Evolutionary conservation across 2,329 filamentous ascomycete species (phyloP).

Genomic region (Penicillium sp.): DNA sequence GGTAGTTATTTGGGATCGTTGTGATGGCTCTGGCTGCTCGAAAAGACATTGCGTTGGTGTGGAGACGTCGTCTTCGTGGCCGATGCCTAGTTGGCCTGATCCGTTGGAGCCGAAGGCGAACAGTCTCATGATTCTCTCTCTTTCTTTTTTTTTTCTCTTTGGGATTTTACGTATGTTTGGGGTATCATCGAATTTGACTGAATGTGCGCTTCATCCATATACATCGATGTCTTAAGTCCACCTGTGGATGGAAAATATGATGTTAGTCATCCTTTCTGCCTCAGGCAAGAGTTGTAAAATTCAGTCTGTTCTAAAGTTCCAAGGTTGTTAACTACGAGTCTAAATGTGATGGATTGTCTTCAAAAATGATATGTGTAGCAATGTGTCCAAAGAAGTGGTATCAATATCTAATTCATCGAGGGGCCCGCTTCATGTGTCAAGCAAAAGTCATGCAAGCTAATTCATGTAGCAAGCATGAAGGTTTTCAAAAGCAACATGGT

Average conservation of each 20-base stretch:
- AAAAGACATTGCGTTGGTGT: conserved; percentile 65
- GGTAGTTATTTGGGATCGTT: conserved; percentile 18
- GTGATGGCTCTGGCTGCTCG: conserved; percentile 22
- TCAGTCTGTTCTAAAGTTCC: background rate
- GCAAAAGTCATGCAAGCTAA: conserved; percentile 17
- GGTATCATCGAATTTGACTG: background rate
- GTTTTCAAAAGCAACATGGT: conserved; percentile 10
- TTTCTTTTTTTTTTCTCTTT: background rate
- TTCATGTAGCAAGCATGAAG: conserved; percentile 12
- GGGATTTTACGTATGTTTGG: background rate
- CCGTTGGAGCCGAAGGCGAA: conserved; percentile 76
- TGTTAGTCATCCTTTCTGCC: conserved; percentile 5
- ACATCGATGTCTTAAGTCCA: background rate
- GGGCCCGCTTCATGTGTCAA: conserved; percentile 15
- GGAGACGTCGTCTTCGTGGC: conserved; percentile 69
- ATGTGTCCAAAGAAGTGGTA: conserved; percentile 18
- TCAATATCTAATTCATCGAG: conserved; percentile 22
- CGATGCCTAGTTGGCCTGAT: conserved; percentile 71
- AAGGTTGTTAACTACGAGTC: background rate
- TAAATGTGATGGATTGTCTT: background rate
- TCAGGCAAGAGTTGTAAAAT: background rate
- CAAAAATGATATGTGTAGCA: background rate
- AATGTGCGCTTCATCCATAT: background rate
- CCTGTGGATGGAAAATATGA: background rate
- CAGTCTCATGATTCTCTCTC: conserved; percentile 42